phyloP scores from a whole-genome alignment of 2,329 filamentous ascomycete genomes.

The Parascedosporium putredinis region DNA sequence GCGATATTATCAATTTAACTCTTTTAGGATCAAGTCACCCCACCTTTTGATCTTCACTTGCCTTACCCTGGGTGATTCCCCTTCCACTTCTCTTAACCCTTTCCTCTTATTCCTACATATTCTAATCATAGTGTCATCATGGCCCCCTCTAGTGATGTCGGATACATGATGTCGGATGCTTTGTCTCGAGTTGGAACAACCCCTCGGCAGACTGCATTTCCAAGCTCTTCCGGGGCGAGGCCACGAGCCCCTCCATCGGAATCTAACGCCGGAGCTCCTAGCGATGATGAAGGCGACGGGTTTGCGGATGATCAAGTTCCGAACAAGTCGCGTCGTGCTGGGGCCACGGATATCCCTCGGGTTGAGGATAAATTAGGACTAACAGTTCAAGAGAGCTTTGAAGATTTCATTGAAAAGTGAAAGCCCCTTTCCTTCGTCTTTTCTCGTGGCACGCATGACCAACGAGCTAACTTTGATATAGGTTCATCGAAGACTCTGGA shows the following conservation, averaged over 20 bases:
- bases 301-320: constrained; percentile 57
- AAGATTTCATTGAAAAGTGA: constrained; percentile 69
- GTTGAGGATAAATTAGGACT: constrained; percentile 70
- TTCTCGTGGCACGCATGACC: neutral
- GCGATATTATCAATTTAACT: constrained; percentile 5
- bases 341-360: constrained; percentile 48
- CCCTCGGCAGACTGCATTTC: constrained; percentile 31
- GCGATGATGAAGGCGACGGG: constrained; percentile 51
- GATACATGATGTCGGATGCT: constrained; percentile 47
- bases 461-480: constrained; percentile 16
- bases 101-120: neutral
- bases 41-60: no score
- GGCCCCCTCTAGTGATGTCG: constrained; percentile 45
- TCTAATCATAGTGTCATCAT: constrained; percentile 20
- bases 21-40: neutral
- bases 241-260: constrained; percentile 53
- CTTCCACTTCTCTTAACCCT: neutral
- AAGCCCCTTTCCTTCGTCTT: constrained; percentile 15
- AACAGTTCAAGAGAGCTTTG: constrained; percentile 65
- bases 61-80: no score
- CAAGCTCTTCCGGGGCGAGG: constrained; percentile 41
- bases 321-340: constrained; percentile 28
- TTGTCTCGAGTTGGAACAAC: constrained; percentile 31
- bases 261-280: constrained; percentile 42
- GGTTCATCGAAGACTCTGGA: constrained; percentile 59